Evolutionary conservation across 345 rosid species (phyloP).

Genomic region (Citrus unshiu): DNA sequence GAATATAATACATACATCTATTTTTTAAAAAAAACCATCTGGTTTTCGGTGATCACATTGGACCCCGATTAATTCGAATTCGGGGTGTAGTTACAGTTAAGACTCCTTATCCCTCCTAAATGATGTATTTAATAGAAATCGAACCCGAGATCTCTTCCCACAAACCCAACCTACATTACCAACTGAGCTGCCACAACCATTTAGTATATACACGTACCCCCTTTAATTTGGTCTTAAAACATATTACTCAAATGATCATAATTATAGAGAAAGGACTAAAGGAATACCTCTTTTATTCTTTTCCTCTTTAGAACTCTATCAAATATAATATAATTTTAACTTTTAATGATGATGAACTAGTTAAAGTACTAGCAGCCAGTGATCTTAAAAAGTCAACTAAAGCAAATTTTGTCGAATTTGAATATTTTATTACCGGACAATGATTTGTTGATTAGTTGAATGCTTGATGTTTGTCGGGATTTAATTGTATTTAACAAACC

Average conservation of each 20-base stretch:
- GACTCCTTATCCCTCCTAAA: rapidly evolving
- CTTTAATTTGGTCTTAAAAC: not conserved
- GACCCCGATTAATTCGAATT: rapidly evolving
- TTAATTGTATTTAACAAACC: not conserved
- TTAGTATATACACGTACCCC: not conserved
- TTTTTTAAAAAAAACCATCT: too few species aligned
- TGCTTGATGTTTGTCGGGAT: not conserved
- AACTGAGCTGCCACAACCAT: too few species aligned
- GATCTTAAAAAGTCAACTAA: slow-evolving; percentile 12
- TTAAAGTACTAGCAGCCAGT: slow-evolving; percentile 8
- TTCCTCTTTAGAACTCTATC: not conserved
- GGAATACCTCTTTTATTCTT: not conserved
- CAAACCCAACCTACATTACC: rapidly evolving
- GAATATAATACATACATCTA: not conserved
- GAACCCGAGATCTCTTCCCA: rapidly evolving
- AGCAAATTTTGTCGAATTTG: not conserved
- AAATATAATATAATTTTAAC: not conserved
- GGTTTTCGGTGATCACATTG: rapidly evolving
- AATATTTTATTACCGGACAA: not conserved
- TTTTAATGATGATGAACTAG: not conserved
- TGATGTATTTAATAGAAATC: rapidly evolving
- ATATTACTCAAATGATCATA: not conserved
- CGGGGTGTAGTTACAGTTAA: rapidly evolving
- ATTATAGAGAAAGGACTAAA: not conserved
- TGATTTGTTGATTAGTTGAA: not conserved